Conservation (phyloP, 2,329 filamentous ascomycete species). For the Aspergillus awamori region DNA sequence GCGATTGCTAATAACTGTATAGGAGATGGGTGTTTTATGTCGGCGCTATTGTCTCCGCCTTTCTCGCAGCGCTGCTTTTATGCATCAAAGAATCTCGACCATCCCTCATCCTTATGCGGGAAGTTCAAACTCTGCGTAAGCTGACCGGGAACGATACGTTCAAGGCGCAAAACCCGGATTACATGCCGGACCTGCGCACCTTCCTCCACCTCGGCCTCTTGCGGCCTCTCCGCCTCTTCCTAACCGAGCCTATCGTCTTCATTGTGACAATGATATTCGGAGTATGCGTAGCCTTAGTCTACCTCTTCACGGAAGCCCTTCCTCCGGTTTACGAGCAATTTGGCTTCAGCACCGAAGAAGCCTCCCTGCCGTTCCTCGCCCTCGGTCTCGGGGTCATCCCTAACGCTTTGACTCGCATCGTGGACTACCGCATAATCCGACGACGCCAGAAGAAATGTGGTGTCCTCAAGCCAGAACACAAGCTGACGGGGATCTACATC, state of each 20-base stretch:
- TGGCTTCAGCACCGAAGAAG: neutral
- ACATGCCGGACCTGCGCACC: conserved; percentile 6
- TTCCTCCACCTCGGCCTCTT: conserved; percentile 11
- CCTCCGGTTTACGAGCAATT: neutral
- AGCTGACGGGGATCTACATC: conserved; percentile 50
- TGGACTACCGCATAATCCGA: conserved; percentile 41
- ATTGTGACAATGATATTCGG: conserved; percentile 12
- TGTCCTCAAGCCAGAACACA: conserved; percentile 47
- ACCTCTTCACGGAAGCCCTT: conserved; percentile 10
- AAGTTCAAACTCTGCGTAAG: conserved; percentile 6
- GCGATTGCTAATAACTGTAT: neutral
- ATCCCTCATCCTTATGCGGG: conserved; percentile 8
- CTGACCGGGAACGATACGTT: conserved; percentile 6
- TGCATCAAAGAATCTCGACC: conserved; percentile 14
- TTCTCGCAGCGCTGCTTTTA: conserved; percentile 3
- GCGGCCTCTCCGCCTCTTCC: conserved; percentile 1
- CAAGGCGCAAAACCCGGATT: conserved; percentile 10
- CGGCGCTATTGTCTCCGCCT: conserved; percentile 4
- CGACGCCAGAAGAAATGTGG: conserved; percentile 23
- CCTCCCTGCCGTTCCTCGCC: conserved; percentile 27
- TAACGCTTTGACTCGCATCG: conserved; percentile 46
- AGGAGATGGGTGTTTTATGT: conserved; percentile 18
- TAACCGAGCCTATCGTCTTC: conserved; percentile 11
- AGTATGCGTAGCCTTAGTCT: conserved; percentile 7
- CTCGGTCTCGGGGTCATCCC: conserved; percentile 43